phyloP scores from a whole-genome alignment of 73 alveolate species.

The Paramecium primaurelia region DNA sequence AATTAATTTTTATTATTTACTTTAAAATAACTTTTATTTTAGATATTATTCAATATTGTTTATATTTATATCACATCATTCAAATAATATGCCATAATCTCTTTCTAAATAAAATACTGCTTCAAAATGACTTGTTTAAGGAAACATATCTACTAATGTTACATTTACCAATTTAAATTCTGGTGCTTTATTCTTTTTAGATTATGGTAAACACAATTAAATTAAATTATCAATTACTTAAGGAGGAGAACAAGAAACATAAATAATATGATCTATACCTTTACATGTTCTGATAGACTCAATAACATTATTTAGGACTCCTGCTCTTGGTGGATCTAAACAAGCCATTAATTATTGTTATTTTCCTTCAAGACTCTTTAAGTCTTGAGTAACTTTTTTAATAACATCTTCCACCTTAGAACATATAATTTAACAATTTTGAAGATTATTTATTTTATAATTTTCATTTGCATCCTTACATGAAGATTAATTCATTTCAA shows the following conservation, averaged over 20 bases:
- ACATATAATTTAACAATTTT: conserved; percentile 62
- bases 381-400: conserved; percentile 60
- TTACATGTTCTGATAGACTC: conserved; percentile 81
- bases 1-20: too few relatives aligned
- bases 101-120: conserved; percentile 74
- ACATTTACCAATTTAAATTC: conserved; percentile 70
- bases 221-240: conserved; percentile 67
- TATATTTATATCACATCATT: neutral
- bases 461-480: conserved; percentile 73
- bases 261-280: conserved; percentile 81
- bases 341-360: conserved; percentile 65
- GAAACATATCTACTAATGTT: conserved; percentile 84
- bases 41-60: neutral
- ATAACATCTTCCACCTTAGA: conserved; percentile 84
- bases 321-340: conserved; percentile 92
- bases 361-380: neutral
- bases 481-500: conserved; percentile 80
- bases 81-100: conserved; percentile 41
- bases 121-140: conserved; percentile 84
- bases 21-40: neutral
- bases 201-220: conserved; percentile 68
- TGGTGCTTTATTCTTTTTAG: conserved; percentile 79
- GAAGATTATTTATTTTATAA: conserved; percentile 66
- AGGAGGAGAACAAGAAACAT: conserved; percentile 83
- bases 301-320: conserved; percentile 76